Base-by-base conservation (phyloP, 2,329 filamentous ascomycete species). In the Alternaria metachromatica region DNA sequence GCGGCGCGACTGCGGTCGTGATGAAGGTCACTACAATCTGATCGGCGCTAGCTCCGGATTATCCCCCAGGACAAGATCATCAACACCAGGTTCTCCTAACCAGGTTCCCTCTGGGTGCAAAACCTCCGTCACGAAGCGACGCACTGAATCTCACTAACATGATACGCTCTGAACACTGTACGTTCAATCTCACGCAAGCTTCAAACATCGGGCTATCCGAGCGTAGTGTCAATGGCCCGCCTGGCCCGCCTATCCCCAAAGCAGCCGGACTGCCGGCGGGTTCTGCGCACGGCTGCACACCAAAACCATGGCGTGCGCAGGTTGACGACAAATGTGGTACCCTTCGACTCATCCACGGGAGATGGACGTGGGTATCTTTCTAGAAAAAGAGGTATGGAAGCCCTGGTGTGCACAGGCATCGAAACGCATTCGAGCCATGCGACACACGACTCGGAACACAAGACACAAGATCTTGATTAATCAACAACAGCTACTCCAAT, bases 171-270 rank as follows among this genome's bases (percentile, higher is more conserved):
- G 55, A 30, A 62, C n/a, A 62, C 57, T 62, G 21, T 48, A 26
- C 48, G 15, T 21, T 48, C 44, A 58, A 26, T 48, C 55, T 53
- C 41, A 30, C 41, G 44, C 33, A 50, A 50, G 41, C 50, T 48
- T 28, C 46, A 59, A 50, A 59, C 55, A 30, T 59, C 46, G 41
- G 63, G 55, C 60, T 49, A 46, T 37, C 55, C 50, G 18, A 51
- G 55, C 49, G 60, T 56, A 62, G 51, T 23, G 23, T 49, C 55
- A 44, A 48, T 53, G 30, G 49, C 30, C 55, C 43, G 13, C 12
- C 28, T 43, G 28, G 49, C 44, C 50, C 57, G 49, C 18, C 28
- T 30, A 20, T n/a, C 26, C 57, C 41, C 57, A 49, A 60, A 41
- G 23, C 13, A 49, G 55, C 30, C 23, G 43, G 41, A 30, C 41